phyloP scores from a whole-genome alignment of 2,329 filamentous ascomycete genomes.

The Penicillium sp. region DNA sequence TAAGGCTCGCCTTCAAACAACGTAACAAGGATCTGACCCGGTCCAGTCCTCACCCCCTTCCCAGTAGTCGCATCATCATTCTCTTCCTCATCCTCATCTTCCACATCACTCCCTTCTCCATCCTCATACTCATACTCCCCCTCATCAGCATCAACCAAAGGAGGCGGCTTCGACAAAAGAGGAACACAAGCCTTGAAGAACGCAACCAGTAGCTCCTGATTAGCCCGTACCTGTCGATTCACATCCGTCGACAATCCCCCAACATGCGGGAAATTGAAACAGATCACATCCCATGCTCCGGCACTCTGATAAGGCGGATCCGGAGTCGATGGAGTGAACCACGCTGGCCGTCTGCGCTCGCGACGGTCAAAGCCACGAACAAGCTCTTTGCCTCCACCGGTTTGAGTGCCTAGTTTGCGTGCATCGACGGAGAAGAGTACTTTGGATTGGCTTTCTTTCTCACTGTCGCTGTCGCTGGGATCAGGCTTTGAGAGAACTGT shows the following conservation, averaged over 20 bases:
- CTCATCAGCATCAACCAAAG: slow-evolving; percentile 22
- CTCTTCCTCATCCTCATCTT: slow-evolving; percentile 17
- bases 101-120: slow-evolving; percentile 19
- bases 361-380: slow-evolving; percentile 40
- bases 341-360: slow-evolving; percentile 34
- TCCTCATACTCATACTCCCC: slow-evolving; percentile 27
- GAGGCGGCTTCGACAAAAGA: slow-evolving; percentile 36
- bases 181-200: slow-evolving; percentile 51
- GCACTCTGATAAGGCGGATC: slow-evolving; percentile 13
- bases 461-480: neutral
- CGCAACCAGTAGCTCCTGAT: slow-evolving; percentile 63
- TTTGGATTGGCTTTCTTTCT: slow-evolving; percentile 20
- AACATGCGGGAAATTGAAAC: slow-evolving; percentile 98
- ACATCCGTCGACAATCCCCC: slow-evolving; percentile 91
- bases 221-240: slow-evolving; percentile 89
- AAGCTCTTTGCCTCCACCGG: slow-evolving; percentile 45
- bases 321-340: slow-evolving; percentile 20
- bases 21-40: slow-evolving; percentile 72
- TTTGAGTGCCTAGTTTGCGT: slow-evolving; percentile 40
- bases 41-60: slow-evolving; percentile 27
- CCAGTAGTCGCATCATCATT: slow-evolving; percentile 18
- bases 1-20: slow-evolving; percentile 95
- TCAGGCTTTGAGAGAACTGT: neutral
- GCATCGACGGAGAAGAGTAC: slow-evolving; percentile 48
- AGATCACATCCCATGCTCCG: slow-evolving; percentile 69